Conservation (phyloP, 257 asterid genomes). For the Verbascum thapsus region DNA sequence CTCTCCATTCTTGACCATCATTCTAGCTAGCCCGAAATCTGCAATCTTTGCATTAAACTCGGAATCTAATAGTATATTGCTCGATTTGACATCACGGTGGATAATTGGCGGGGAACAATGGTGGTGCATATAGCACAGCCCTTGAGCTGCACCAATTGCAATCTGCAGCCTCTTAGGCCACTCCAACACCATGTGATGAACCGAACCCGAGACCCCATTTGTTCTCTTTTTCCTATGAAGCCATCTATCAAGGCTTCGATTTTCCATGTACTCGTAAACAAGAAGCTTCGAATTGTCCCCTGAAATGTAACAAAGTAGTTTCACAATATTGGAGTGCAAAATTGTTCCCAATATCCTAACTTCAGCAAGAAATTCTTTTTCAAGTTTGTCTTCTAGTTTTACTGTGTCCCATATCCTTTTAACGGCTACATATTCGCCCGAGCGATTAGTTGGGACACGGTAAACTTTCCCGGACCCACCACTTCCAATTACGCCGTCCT, state of each 20-base stretch:
- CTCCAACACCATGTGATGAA: conserved; percentile 44
- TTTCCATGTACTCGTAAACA: conserved; percentile 82
- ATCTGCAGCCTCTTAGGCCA: conserved; percentile 60
- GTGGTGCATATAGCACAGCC: conserved; percentile 62
- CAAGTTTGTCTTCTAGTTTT: conserved; percentile 50
- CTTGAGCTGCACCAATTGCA: conserved; percentile 60
- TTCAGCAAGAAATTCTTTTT: conserved; percentile 68
- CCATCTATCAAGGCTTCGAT: conserved; percentile 79
- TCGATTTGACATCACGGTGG: conserved; percentile 56
- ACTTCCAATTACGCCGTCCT: conserved; percentile 59
- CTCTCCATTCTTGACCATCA: conserved; percentile 45
- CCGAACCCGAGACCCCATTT: conserved; percentile 37
- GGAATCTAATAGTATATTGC: conserved; percentile 51
- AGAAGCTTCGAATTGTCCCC: conserved; percentile 61
- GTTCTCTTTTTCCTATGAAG: conserved; percentile 49
- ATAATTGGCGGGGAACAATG: conserved; percentile 49
- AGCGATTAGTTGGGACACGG: conserved; percentile 50
- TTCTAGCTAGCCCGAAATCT: conserved; percentile 57
- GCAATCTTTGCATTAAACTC: conserved; percentile 59
- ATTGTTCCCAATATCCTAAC: conserved; percentile 65
- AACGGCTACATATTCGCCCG: conserved; percentile 66
- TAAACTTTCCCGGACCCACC: conserved; percentile 91
- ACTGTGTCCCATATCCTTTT: conserved; percentile 60
- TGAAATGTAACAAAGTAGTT: conserved; percentile 72
- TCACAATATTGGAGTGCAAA: conserved; percentile 77